Evolutionary conservation across 1,139 yeast genomes (phyloP).

Genomic region (Citeromyces hawaiiensis): DNA sequence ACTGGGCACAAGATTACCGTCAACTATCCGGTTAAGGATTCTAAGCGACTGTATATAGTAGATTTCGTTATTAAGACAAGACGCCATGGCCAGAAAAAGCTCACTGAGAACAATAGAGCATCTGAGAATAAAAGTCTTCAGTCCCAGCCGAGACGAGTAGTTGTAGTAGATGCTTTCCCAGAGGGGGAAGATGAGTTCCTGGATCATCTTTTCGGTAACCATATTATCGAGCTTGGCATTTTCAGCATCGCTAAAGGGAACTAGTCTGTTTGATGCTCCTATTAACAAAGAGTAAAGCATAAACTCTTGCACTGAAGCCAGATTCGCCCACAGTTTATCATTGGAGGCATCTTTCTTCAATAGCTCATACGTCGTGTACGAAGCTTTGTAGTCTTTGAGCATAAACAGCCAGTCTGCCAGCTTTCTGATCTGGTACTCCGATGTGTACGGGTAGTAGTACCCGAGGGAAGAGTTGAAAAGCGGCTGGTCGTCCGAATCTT

Average conservation of each 20-base stretch:
- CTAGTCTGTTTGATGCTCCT: conserved; percentile 49
- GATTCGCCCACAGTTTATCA: conserved; percentile 73
- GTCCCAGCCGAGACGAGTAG: conserved; percentile 48
- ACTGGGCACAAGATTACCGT: conserved; percentile 24
- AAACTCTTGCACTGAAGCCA: conserved; percentile 84
- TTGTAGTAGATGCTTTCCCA: conserved; percentile 54
- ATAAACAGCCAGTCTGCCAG: conserved; percentile 90
- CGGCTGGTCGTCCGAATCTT: neutral
- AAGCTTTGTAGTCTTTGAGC: conserved; percentile 76
- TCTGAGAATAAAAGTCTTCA: conserved; percentile 50
- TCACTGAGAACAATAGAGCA: conserved; percentile 27
- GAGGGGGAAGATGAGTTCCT: conserved; percentile 50
- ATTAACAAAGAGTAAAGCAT: conserved; percentile 62
- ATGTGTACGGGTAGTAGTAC: conserved; percentile 44
- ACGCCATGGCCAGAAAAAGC: conserved; percentile 26
- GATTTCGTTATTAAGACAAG: conserved; percentile 18
- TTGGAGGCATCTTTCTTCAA: conserved; percentile 65
- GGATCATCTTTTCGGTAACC: conserved; percentile 35
- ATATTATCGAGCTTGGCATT: conserved; percentile 32
- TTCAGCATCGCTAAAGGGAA: conserved; percentile 9
- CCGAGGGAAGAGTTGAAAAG: conserved; percentile 11
- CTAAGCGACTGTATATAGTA: conserved; percentile 37
- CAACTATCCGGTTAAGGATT: conserved; percentile 29
- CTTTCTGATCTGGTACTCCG: conserved; percentile 68
- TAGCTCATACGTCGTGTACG: conserved; percentile 74